Evolutionary conservation across 139 green algal species (phyloP).

Genomic region (Chlamydomonas incerta): DNA sequence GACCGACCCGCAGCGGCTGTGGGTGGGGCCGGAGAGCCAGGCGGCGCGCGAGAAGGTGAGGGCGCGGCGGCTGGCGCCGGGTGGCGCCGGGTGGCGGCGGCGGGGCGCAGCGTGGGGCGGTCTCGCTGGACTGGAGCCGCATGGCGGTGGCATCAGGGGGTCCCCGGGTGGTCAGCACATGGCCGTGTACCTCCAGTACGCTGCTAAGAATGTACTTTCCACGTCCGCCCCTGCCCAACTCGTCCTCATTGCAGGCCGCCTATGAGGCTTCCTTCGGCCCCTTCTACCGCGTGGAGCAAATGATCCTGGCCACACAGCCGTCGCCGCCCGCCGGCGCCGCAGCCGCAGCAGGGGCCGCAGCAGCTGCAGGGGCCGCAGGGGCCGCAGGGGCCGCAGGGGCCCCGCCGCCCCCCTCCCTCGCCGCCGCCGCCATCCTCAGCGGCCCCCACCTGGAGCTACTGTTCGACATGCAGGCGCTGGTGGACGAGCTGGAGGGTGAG

Average conservation of each 20-base stretch:
- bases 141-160: too few relatives aligned
- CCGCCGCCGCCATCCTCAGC: constrained; percentile 81
- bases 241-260: constrained; percentile 55
- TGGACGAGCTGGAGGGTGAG: constrained; percentile 68
- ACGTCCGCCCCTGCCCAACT: neutral
- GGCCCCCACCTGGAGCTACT: constrained; percentile 64
- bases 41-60: constrained; percentile 60
- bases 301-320: constrained; percentile 55
- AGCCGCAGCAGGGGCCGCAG: neutral
- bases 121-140: too few relatives aligned
- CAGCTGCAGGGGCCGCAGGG: too few relatives aligned
- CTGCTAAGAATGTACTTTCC: too few relatives aligned
- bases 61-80: too few relatives aligned
- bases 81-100: neutral
- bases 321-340: neutral
- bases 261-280: constrained; percentile 90
- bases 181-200: too few relatives aligned
- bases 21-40: constrained; percentile 79
- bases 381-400: too few relatives aligned
- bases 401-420: too few relatives aligned
- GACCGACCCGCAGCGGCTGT: constrained; percentile 76
- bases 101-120: too few relatives aligned
- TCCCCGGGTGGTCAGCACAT: too few relatives aligned
- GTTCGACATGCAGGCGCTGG: constrained; percentile 85
- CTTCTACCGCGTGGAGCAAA: constrained; percentile 92